phyloP scores from a whole-genome alignment of 345 rosid genomes.

The Salix viminalis region DNA sequence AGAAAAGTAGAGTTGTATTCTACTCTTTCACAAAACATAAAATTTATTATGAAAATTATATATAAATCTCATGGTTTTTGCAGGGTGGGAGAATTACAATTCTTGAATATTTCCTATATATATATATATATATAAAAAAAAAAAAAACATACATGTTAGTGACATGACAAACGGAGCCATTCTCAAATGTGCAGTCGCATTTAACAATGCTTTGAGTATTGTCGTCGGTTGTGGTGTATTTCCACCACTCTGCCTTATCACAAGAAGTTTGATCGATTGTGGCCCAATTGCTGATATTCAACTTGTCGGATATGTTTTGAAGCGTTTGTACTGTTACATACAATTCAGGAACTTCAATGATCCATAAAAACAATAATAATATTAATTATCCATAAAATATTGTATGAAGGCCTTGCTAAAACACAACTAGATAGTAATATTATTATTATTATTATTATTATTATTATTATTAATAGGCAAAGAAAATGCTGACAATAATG shows the following conservation, averaged over 20 bases:
- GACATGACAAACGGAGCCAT: constrained; percentile 48
- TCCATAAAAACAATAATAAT: too few relatives aligned
- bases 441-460: too few relatives aligned
- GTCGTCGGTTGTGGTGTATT: not conserved
- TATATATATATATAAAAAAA: not conserved
- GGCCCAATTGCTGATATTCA: constrained; percentile 27
- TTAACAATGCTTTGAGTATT: constrained; percentile 24
- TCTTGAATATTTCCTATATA: not conserved
- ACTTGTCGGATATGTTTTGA: constrained; percentile 37
- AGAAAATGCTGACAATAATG: too few relatives aligned
- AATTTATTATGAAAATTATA: too few relatives aligned
- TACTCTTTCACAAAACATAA: too few relatives aligned
- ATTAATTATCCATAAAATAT: too few relatives aligned
- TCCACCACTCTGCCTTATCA: constrained; percentile 43
- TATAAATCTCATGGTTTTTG: not conserved
- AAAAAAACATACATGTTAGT: constrained; percentile 46
- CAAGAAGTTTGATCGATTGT: constrained; percentile 40
- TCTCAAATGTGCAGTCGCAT: constrained; percentile 46
- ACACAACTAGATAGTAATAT: too few relatives aligned
- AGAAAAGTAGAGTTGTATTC: too few relatives aligned
- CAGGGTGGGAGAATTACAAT: too few relatives aligned
- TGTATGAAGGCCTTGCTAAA: too few relatives aligned
- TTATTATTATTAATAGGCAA: too few relatives aligned
- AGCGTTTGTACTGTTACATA: constrained; percentile 45
- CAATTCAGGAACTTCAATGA: too few relatives aligned